Percentiles rank a stretch among this genome's conserved stretches.
phyloP scores from a whole-genome alignment of 345 rosid species.

The Lumnitzera racemosa region DNA sequence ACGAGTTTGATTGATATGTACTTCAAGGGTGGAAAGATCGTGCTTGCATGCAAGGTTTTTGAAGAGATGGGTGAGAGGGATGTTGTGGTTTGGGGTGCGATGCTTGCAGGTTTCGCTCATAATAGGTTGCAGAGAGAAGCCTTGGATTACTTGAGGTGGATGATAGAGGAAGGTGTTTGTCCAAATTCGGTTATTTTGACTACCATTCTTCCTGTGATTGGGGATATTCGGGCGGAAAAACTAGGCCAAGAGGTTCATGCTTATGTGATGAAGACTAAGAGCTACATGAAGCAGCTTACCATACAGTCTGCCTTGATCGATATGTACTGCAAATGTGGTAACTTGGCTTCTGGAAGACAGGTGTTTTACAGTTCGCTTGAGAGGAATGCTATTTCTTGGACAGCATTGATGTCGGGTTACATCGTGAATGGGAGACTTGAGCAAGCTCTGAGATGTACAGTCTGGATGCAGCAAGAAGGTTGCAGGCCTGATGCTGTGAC shows the following conservation, averaged over 20 bases:
- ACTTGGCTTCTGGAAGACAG: conserved; percentile 55
- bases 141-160: conserved; percentile 47
- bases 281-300: conserved; percentile 32
- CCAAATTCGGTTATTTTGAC: conserved; percentile 73
- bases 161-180: conserved; percentile 53
- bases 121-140: conserved; percentile 64
- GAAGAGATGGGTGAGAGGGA: conserved; percentile 65
- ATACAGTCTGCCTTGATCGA: conserved; percentile 74
- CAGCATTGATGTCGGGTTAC: conserved; percentile 82
- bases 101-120: conserved; percentile 78
- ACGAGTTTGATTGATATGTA: conserved; percentile 76
- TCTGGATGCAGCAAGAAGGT: conserved; percentile 97
- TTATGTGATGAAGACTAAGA: conserved; percentile 45
- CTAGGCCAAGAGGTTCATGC: conserved; percentile 76
- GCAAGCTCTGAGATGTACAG: conserved; percentile 77
- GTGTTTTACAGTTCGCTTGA: conserved; percentile 57
- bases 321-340: conserved; percentile 83
- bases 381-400: conserved; percentile 79
- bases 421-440: conserved; percentile 63
- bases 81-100: conserved; percentile 73
- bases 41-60: conserved; percentile 48
- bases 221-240: conserved; percentile 45
- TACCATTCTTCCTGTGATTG: conserved; percentile 56
- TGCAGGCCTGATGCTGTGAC: conserved; percentile 71
- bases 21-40: conserved; percentile 69